Evolutionary conservation across 805 yeast genomes (phyloP).

Genomic region (Metschnikowia arizonensis): DNA sequence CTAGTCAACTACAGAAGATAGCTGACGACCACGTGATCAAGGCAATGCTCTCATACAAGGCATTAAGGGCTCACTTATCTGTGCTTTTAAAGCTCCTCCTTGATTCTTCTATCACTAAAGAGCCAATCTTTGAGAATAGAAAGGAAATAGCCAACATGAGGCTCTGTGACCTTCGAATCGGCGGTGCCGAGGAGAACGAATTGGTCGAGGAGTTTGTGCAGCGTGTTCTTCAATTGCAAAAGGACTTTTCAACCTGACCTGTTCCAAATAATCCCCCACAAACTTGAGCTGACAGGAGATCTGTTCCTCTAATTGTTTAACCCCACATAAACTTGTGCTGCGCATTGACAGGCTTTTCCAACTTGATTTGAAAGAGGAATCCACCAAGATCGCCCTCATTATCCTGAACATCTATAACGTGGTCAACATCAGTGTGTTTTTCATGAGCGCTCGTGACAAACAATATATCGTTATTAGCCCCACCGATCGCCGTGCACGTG

Average conservation of each 20-base stretch:
- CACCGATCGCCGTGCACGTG: conserved; percentile 67
- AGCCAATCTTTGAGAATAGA: conserved; percentile 50
- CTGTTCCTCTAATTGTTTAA: no score
- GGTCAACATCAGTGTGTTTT: conserved; percentile 38
- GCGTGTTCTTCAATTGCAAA: conserved; percentile 29
- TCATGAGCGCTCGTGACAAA: conserved; percentile 66
- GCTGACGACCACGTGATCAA: conserved; percentile 42
- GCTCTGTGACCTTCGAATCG: conserved; percentile 53
- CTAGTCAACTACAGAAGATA: conserved; percentile 7
- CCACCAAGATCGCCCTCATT: conserved; percentile 57
- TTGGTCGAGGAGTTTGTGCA: conserved; percentile 66
- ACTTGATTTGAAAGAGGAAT: conserved; percentile 45
- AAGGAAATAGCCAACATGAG: conserved; percentile 57
- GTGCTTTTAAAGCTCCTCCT: conserved; percentile 45
- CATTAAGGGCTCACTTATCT: conserved; percentile 54
- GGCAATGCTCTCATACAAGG: conserved; percentile 45
- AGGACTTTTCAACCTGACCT: not conserved
- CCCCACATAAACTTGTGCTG: conserved; percentile 16
- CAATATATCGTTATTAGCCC: conserved; percentile 46
- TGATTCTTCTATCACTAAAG: conserved; percentile 47
- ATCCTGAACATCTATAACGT: conserved; percentile 21
- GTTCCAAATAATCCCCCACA: not conserved
- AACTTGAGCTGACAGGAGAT: conserved; percentile 21
- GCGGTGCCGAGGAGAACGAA: conserved; percentile 65
- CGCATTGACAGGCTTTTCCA: conserved; percentile 28